phyloP scores from a whole-genome alignment of 768 basidiomycete genomes.

The Lentinula edodes region DNA sequence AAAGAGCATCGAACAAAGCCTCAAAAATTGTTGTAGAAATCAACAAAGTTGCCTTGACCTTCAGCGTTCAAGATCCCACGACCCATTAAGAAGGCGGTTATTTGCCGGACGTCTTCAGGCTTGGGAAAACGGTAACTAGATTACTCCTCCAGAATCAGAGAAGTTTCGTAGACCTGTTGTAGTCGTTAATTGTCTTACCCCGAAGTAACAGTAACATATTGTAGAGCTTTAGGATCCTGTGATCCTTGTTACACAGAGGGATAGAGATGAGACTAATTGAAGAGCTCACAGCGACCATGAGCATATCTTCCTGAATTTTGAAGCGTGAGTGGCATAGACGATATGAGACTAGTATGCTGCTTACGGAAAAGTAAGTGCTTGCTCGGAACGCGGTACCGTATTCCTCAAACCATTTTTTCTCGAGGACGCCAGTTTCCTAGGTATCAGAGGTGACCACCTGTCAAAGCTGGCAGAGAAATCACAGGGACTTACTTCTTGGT shows the following conservation, averaged over 20 bases:
- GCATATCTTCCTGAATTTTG: constrained; percentile 1
- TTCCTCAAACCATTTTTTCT: neutral
- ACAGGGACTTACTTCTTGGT: neutral
- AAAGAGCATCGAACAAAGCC: neutral
- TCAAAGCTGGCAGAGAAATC: neutral
- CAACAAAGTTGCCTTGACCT: constrained; percentile 8
- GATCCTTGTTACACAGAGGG: neutral
- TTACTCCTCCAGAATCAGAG: neutral
- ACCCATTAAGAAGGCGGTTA: constrained; percentile 15
- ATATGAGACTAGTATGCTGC: neutral
- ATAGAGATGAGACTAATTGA: neutral
- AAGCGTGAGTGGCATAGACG: no score
- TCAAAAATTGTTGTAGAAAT: no score
- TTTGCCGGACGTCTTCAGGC: constrained; percentile 14
- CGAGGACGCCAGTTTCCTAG: neutral
- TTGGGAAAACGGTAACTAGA: constrained; percentile 20
- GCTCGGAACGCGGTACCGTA: constrained; percentile 1
- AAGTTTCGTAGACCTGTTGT: neutral
- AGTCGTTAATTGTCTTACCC: neutral
- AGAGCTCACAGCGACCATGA: neutral
- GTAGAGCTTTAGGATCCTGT: constrained; percentile 7
- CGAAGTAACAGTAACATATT: constrained; percentile 18
- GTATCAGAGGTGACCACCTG: neutral
- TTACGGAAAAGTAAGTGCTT: neutral
- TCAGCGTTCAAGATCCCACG: constrained; percentile 21